These are phyloP conservation scores for Nematocida ironsii DNA, from an alignment of 371 early-diverging fungal genomes.

Conservation along the genomic window DNA sequence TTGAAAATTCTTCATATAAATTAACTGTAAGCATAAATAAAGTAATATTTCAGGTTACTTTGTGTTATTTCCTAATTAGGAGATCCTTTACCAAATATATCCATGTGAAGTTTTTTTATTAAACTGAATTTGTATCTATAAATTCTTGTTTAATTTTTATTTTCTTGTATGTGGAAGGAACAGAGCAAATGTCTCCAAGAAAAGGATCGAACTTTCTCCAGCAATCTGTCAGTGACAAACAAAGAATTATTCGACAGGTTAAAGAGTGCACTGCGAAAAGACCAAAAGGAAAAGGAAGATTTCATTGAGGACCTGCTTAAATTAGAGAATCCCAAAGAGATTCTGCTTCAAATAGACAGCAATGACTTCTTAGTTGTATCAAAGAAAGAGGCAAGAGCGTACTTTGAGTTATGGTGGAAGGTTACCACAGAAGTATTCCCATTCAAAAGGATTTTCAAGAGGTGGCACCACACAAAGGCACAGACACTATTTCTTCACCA, in stretches of 20 bases:
- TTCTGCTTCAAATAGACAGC: slow-evolving; percentile 36
- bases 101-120: neutral
- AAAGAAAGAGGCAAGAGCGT: slow-evolving; percentile 22
- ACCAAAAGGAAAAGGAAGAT: neutral
- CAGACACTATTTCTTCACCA: slow-evolving; percentile 32
- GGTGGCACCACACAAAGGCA: slow-evolving; percentile 36
- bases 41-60: too few species aligned
- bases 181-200: slow-evolving; percentile 22
- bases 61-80: too few species aligned
- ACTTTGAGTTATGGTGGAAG: slow-evolving; percentile 27
- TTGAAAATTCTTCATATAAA: too few species aligned
- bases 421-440: slow-evolving; percentile 11
- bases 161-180: slow-evolving; percentile 55
- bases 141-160: slow-evolving; percentile 52
- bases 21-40: too few species aligned
- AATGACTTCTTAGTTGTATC: slow-evolving; percentile 8
- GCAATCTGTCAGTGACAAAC: neutral
- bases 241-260: slow-evolving; percentile 26
- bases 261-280: neutral
- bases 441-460: slow-evolving; percentile 31
- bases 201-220: slow-evolving; percentile 11
- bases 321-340: slow-evolving; percentile 28
- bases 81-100: too few species aligned
- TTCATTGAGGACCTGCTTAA: neutral
- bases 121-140: slow-evolving; percentile 20